Conservation (phyloP, 495 filamentous ascomycete genomes). For the Monascus purpureus region DNA sequence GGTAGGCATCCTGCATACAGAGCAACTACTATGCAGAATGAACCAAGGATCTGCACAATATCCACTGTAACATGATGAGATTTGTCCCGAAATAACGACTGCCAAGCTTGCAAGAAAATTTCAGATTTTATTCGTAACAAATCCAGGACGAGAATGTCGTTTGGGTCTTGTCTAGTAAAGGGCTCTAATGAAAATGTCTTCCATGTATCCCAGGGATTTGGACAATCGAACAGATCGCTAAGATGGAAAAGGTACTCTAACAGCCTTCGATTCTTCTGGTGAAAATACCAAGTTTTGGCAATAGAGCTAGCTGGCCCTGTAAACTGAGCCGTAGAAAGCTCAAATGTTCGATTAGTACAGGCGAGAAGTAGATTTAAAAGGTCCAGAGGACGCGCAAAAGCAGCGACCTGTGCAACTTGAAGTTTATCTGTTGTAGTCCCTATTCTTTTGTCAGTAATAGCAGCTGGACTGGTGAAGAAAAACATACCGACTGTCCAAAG, state of each 20-base stretch:
- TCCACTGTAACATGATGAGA: constrained; percentile 32
- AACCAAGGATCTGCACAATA: constrained; percentile 31
- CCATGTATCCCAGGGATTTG: constrained; percentile 16
- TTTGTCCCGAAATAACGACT: constrained; percentile 21
- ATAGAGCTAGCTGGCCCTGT: constrained; percentile 16
- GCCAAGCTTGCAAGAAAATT: constrained; percentile 30
- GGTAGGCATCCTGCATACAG: constrained; percentile 23
- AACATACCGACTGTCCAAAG: constrained; percentile 63
- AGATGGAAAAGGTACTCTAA: constrained; percentile 25
- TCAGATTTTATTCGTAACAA: constrained; percentile 31
- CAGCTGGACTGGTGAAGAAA: neutral
- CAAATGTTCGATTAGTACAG: constrained; percentile 24
- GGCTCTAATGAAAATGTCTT: constrained; percentile 9
- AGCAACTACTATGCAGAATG: constrained; percentile 24
- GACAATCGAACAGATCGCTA: constrained; percentile 8
- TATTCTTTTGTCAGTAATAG: constrained; percentile 10
- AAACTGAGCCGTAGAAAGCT: constrained; percentile 7
- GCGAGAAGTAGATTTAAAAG: constrained; percentile 24
- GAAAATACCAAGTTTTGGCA: constrained; percentile 22
- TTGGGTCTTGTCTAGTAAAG: constrained; percentile 18
- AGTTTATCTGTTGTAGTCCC: constrained; percentile 23
- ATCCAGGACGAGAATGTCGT: constrained; percentile 30
- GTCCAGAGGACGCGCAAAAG: constrained; percentile 26
- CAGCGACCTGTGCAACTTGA: constrained; percentile 26
- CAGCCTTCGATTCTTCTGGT: constrained; percentile 17